Evolutionary conservation across 768 basidiomycete species (phyloP), one percentile per base, ranked within the genome.

Genomic region (Naganishia onofrii): DNA sequence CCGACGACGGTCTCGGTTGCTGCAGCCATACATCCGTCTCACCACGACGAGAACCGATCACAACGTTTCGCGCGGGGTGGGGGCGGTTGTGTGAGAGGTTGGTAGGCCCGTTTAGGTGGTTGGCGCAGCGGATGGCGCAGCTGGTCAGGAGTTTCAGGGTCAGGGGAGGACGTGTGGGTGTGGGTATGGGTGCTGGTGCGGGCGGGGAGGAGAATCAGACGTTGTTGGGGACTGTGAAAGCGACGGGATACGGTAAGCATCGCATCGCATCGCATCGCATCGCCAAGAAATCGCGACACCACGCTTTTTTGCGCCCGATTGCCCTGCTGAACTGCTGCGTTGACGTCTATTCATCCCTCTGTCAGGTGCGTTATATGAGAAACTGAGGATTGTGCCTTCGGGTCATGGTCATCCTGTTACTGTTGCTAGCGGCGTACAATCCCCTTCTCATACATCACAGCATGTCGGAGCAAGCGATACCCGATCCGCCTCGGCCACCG

Each of bases 381-480:
- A 66, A 57, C 44, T 72, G 15, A 57, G 63, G 19, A 65, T 72
- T 44, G 64, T 72, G 32, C 71, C 71, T 19, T 42, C 71, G 3
- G 67, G 71, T 26, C 69, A 65, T 48, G 93, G 29, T 86, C 89
- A 12, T 83, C 87, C 2, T 89, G 91, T 0, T 87, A 90, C 76
- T 73, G 77, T 9, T 69, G 83, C 13, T n/a, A n/a, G n/a, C 85
- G 7, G 23, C 48, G 48, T n/a, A n/a, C 19, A n/a, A 51, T n/a
- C n/a, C n/a, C n/a, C n/a, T n/a, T n/a, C n/a, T n/a, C n/a, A n/a
- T n/a, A n/a, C n/a, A n/a, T n/a, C n/a, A n/a, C n/a, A n/a, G n/a
- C n/a, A n/a, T n/a, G n/a, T n/a, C n/a, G 21, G 3, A 51, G 23
- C 48, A 21, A 21, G 48, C n/a, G 1, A 3, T 26, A 26, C 2